Percentiles rank a stretch among this genome's conserved stretches.
Conservation (phyloP, 192 early-diverging fungal genomes). For the Coemansia sp. region DNA sequence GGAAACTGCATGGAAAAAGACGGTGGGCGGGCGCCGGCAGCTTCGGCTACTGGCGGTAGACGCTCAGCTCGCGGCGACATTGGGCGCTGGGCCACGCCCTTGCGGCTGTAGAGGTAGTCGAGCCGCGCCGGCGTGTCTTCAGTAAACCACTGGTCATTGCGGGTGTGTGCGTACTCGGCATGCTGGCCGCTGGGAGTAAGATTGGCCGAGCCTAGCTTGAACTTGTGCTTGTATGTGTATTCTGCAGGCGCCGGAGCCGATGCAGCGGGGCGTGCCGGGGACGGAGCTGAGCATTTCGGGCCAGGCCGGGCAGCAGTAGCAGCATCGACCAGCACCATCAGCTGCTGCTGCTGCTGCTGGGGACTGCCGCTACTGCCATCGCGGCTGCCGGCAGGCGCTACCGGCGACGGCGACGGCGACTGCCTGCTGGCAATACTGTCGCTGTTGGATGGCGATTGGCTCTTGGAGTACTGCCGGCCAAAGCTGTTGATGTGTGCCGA, state of each 20-base stretch:
- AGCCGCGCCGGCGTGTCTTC: conserved; percentile 27
- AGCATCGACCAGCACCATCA: conserved; percentile 40
- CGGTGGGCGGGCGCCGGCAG: conserved; percentile 3
- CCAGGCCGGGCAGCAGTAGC: conserved; percentile 23
- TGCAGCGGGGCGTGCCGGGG: neutral
- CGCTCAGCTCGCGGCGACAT: conserved; percentile 11
- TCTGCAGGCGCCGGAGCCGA: neutral
- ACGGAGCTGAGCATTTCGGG: conserved; percentile 1
- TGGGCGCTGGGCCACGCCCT: conserved; percentile 6
- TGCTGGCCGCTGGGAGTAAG: conserved; percentile 4
- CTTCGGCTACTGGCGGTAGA: conserved; percentile 2
- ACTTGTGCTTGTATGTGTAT: conserved; percentile 4
- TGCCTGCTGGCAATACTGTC: conserved; percentile 6
- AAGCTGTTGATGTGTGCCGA: conserved; percentile 15
- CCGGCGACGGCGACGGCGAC: conserved; percentile 5
- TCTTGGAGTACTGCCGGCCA: conserved; percentile 23
- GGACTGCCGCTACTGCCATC: conserved; percentile 6
- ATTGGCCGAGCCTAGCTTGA: conserved; percentile 5
- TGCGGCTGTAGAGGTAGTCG: conserved; percentile 34
- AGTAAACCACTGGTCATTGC: conserved; percentile 48
- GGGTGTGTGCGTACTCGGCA: conserved; percentile 33
- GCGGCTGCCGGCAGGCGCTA: neutral
- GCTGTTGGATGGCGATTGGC: conserved; percentile 20
- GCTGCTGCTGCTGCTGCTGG: conserved; percentile 23
- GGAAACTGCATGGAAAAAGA: conserved; percentile 5